A percentile compares a stretch with the other conserved stretches of the same genome.
Evolutionary conservation across 2,329 filamentous ascomycete species (phyloP).

Genomic region (Truncatella angustata): DNA sequence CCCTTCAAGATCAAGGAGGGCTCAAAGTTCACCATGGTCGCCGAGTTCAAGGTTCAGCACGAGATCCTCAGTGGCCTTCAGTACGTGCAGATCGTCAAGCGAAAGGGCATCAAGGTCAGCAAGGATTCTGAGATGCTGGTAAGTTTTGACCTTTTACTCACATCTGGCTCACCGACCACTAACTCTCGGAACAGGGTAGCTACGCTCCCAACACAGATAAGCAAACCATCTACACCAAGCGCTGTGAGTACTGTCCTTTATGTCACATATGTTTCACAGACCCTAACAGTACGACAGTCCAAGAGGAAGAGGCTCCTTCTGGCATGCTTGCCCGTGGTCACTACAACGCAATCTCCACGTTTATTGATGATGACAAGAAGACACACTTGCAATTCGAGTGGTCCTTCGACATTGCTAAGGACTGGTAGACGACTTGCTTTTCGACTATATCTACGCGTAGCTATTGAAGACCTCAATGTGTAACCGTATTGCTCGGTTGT

Average conservation of each 20-base stretch:
- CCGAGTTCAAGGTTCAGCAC: slow-evolving; percentile 92
- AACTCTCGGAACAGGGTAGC: slow-evolving; percentile 62
- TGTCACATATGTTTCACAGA: not conserved
- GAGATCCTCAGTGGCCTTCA: slow-evolving; percentile 93
- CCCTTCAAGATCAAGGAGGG: slow-evolving; percentile 99
- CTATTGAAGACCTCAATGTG: not conserved
- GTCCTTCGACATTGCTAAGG: slow-evolving; percentile 95
- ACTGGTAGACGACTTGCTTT: slow-evolving; percentile 60
- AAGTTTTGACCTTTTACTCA: slow-evolving; percentile 34
- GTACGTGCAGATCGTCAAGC: slow-evolving; percentile 92
- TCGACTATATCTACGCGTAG: too few species aligned
- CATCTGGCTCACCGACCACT: slow-evolving; percentile 18
- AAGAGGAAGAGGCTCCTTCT: slow-evolving; percentile 85
- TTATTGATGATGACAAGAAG: slow-evolving; percentile 93
- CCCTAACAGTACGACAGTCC: slow-evolving; percentile 59
- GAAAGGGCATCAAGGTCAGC: slow-evolving; percentile 80
- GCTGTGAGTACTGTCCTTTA: slow-evolving; percentile 62
- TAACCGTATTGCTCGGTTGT: too few species aligned
- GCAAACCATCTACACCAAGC: slow-evolving; percentile 83
- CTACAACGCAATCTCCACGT: slow-evolving; percentile 86
- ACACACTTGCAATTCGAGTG: slow-evolving; percentile 91
- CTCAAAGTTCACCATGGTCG: slow-evolving; percentile 90
- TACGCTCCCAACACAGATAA: slow-evolving; percentile 91
- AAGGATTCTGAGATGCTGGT: slow-evolving; percentile 99
- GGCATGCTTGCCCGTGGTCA: slow-evolving; percentile 88